Conservation (phyloP, 73 alveolate genomes). For the Breviolum minutum region DNA sequence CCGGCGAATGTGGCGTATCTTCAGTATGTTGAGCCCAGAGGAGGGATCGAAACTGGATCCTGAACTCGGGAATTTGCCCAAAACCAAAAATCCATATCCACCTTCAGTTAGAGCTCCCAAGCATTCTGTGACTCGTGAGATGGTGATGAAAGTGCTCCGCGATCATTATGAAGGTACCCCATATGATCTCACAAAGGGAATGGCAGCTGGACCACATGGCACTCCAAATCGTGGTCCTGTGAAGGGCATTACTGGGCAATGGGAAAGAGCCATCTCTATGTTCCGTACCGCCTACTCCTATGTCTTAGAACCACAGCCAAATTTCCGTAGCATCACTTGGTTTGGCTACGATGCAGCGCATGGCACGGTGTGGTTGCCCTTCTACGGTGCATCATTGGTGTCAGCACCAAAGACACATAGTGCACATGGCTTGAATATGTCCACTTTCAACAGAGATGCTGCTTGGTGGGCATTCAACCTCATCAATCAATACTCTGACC, state of each 20-base stretch:
- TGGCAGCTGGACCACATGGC: slow-evolving; percentile 94
- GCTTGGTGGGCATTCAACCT: slow-evolving; percentile 94
- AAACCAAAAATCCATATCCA: slow-evolving; percentile 73
- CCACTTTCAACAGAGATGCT: slow-evolving; percentile 50
- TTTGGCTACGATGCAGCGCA: slow-evolving; percentile 93
- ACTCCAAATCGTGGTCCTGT: slow-evolving; percentile 92
- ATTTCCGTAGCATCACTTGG: slow-evolving; percentile 71
- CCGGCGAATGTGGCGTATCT: slow-evolving; percentile 95
- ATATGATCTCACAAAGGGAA: slow-evolving; percentile 44
- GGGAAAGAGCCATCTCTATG: slow-evolving; percentile 94
- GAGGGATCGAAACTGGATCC: slow-evolving; percentile 84
- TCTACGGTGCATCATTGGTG: slow-evolving; percentile 54
- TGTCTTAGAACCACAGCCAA: slow-evolving; percentile 55
- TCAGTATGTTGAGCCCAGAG: slow-evolving; percentile 60
- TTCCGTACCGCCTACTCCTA: slow-evolving; percentile 93
- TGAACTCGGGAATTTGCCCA: slow-evolving; percentile 43
- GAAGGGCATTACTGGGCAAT: slow-evolving; percentile 52
- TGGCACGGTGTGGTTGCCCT: slow-evolving; percentile 82
- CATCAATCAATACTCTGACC: slow-evolving; percentile 84
- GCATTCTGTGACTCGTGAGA: slow-evolving; percentile 64
- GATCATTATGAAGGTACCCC: slow-evolving; percentile 56
- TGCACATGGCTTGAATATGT: slow-evolving; percentile 75
- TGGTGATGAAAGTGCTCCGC: slow-evolving; percentile 22
- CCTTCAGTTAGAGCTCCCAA: slow-evolving; percentile 64
- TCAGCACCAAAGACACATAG: slow-evolving; percentile 20